Evolutionary conservation across 2,329 filamentous ascomycete species (phyloP).

Genomic region (Colletotrichum godetiae): DNA sequence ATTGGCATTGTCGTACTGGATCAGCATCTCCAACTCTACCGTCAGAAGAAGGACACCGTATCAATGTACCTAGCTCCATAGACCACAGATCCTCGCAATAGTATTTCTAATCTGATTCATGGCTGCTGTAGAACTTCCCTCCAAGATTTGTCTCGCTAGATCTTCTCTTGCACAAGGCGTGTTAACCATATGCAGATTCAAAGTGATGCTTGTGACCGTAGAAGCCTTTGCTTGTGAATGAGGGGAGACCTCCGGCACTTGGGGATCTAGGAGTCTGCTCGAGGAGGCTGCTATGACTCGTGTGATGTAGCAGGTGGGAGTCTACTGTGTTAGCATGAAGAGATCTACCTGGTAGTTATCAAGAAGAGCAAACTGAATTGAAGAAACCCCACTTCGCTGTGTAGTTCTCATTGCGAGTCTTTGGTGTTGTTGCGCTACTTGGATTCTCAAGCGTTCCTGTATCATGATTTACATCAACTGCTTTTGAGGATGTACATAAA

Average conservation of each 20-base stretch:
- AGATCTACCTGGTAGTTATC: background rate
- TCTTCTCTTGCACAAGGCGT: background rate
- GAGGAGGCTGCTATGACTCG: background rate
- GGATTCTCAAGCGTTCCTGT: too few relatives aligned
- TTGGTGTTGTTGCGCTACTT: too few relatives aligned
- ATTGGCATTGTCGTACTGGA: too few relatives aligned
- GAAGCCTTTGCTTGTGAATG: background rate
- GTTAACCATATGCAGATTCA: background rate
- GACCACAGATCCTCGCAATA: too few relatives aligned
- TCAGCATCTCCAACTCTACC: too few relatives aligned
- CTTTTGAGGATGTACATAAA: too few relatives aligned
- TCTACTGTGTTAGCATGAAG: background rate
- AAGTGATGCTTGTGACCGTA: too few relatives aligned
- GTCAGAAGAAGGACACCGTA: too few relatives aligned
- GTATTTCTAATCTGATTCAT: background rate
- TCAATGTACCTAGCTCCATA: too few relatives aligned
- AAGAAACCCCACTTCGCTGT: background rate
- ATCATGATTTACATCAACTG: too few relatives aligned
- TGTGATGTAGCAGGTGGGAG: background rate
- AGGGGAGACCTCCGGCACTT: accelerated
- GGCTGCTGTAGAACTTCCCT: background rate
- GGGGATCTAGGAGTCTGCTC: background rate
- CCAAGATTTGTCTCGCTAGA: background rate
- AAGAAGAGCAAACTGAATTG: background rate
- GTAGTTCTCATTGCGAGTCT: background rate